Evolutionary conservation across 108 stramenopile genomes (phyloP).

Genomic region (Schizochytrium sp.): DNA sequence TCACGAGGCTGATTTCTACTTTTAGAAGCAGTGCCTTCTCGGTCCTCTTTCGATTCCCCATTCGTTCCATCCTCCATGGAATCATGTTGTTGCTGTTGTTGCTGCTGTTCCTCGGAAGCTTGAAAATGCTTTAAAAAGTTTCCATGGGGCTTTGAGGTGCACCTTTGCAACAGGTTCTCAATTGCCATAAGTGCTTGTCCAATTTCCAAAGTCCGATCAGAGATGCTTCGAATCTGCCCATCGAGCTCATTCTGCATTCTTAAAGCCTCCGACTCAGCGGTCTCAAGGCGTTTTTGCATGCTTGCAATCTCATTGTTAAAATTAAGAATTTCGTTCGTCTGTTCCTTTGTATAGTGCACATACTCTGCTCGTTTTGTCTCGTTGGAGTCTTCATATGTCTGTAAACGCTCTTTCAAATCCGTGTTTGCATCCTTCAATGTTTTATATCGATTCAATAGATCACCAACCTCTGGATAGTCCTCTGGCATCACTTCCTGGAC

Average conservation of each 20-base stretch:
- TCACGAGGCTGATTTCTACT: not conserved
- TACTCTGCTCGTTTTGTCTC: constrained; percentile 68
- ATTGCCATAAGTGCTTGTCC: constrained; percentile 65
- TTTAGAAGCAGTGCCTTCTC: constrained; percentile 54
- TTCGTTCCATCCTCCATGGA: constrained; percentile 62
- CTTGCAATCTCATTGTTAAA: constrained; percentile 73
- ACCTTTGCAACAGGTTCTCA: constrained; percentile 30
- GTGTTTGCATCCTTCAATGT: constrained; percentile 73
- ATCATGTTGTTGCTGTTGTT: not conserved
- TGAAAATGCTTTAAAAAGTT: constrained; percentile 60
- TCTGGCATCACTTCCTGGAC: constrained; percentile 73
- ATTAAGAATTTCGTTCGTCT: constrained; percentile 74
- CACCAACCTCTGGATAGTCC: constrained; percentile 75
- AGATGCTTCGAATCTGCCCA: constrained; percentile 67
- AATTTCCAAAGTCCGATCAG: constrained; percentile 71
- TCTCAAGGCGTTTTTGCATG: constrained; percentile 70
- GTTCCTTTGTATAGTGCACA: constrained; percentile 69
- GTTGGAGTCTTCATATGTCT: constrained; percentile 64
- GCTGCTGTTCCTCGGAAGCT: constrained; percentile 38
- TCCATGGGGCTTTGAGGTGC: constrained; percentile 24
- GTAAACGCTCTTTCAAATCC: constrained; percentile 67
- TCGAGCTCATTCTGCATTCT: constrained; percentile 70
- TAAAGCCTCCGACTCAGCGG: constrained; percentile 63
- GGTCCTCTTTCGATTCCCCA: constrained; percentile 63
- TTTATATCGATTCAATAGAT: constrained; percentile 72